phyloP scores from a whole-genome alignment of 2,329 filamentous ascomycete genomes.

The Fusarium poae region DNA sequence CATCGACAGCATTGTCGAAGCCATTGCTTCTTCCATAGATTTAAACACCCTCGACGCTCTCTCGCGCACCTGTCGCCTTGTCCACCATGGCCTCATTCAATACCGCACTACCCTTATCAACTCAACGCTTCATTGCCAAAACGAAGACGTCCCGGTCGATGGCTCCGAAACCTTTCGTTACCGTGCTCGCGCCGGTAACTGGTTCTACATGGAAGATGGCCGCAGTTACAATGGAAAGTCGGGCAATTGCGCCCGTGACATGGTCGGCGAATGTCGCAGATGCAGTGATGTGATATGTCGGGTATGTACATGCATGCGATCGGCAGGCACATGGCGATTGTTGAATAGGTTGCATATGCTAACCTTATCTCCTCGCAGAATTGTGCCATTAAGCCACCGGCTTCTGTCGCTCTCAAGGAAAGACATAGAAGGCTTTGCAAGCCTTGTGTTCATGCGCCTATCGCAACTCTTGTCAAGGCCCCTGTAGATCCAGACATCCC shows the following conservation, averaged over 20 bases:
- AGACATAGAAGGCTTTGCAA: slow-evolving; percentile 86
- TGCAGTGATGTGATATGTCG: slow-evolving; percentile 85
- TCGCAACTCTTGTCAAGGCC: slow-evolving; percentile 67
- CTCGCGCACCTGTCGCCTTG: slow-evolving; percentile 82
- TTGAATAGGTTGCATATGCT: slow-evolving; percentile 20
- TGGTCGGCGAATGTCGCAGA: slow-evolving; percentile 85
- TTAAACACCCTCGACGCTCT: slow-evolving; percentile 88
- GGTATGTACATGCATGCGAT: slow-evolving; percentile 63
- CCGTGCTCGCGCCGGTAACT: slow-evolving; percentile 68
- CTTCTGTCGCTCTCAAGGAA: slow-evolving; percentile 73
- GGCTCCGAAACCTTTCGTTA: slow-evolving; percentile 69
- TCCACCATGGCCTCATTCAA: slow-evolving; percentile 82
- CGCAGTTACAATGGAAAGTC: slow-evolving; percentile 74
- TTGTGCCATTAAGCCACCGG: slow-evolving; percentile 86
- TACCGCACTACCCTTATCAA: slow-evolving; percentile 79
- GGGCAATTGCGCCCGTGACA: slow-evolving; percentile 84
- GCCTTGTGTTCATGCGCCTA: slow-evolving; percentile 78
- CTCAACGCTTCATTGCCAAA: slow-evolving; percentile 83
- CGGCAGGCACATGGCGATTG: slow-evolving; percentile 6
- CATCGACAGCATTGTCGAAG: slow-evolving; percentile 75
- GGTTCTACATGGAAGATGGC: slow-evolving; percentile 70
- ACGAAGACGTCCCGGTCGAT: slow-evolving; percentile 72
- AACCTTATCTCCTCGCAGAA: slow-evolving; percentile 71
- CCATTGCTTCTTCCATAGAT: slow-evolving; percentile 83
- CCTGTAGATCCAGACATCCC: slow-evolving; percentile 60